A percentile compares a stretch with the other conserved stretches of the same genome.
These are phyloP conservation scores for Ramaria rubella DNA, from an alignment of 768 basidiomycete species.

Conservation along the genomic window DNA sequence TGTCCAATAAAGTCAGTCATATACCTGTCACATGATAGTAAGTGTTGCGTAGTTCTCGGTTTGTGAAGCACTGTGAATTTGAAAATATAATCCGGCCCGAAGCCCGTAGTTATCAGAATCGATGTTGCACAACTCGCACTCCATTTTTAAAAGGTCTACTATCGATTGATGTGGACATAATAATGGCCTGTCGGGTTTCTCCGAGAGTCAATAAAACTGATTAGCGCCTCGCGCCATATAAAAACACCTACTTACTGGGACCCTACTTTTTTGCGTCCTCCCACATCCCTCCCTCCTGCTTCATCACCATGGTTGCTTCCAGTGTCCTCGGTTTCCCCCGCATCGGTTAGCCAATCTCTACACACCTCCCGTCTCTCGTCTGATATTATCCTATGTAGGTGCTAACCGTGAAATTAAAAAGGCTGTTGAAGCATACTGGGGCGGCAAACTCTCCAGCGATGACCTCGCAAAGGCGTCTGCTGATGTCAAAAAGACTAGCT, in stretches of 20 bases:
- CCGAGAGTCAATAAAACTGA: background rate
- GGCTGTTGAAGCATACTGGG: slow-evolving; percentile 99
- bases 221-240: slow-evolving; percentile 6
- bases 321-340: slow-evolving; percentile 91
- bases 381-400: slow-evolving; percentile 39
- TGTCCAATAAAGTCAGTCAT: too few species aligned
- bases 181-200: slow-evolving; percentile 1
- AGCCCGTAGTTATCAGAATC: too few species aligned
- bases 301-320: slow-evolving; percentile 43
- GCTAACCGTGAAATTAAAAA: slow-evolving; percentile 95
- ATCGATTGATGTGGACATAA: too few species aligned
- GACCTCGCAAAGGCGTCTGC: slow-evolving; percentile 85
- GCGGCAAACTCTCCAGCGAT: slow-evolving; percentile 78
- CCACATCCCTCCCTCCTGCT: background rate
- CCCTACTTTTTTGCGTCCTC: background rate
- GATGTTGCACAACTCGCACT: too few species aligned
- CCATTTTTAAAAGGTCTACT: too few species aligned
- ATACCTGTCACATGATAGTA: too few species aligned
- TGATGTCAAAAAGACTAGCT: slow-evolving; percentile 82
- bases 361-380: background rate
- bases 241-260: background rate
- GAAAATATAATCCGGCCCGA: too few species aligned
- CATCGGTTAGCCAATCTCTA: slow-evolving; percentile 50
- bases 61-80: too few species aligned
- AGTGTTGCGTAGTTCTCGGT: too few species aligned